Percentiles rank a stretch among this genome's conserved stretches.
These are phyloP conservation scores for Abrus pulchellus DNA, from an alignment of 306 rosid species.

Conservation along the genomic window DNA sequence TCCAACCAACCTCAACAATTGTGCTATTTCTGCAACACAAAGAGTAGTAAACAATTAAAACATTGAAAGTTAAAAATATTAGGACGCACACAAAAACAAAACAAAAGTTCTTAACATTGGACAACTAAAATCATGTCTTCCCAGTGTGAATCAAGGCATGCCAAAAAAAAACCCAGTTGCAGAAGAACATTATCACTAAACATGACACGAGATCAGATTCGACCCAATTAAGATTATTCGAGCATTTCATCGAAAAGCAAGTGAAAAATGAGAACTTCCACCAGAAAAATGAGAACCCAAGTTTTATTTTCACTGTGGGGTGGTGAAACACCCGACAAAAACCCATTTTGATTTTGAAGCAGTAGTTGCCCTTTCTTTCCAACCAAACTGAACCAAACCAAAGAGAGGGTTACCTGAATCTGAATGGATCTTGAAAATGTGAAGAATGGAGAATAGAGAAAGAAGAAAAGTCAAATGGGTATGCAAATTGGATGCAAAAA, in stretches of 20 bases:
- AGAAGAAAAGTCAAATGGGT: constrained; percentile 47
- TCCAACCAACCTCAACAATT: constrained; percentile 45
- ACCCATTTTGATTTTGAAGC: constrained; percentile 25
- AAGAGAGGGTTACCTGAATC: constrained; percentile 26
- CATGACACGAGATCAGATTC: constrained; percentile 37
- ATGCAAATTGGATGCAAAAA: constrained; percentile 40
- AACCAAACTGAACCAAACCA: not conserved
- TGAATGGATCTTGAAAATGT: constrained; percentile 50
- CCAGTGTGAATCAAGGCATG: constrained; percentile 1
- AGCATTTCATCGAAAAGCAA: constrained; percentile 41
- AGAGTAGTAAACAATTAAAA: constrained; percentile 32
- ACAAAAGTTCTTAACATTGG: not conserved
- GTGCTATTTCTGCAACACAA: constrained; percentile 45
- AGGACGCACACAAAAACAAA: not conserved
- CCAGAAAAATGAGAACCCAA: not conserved
- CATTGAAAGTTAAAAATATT: not conserved
- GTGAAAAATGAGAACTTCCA: constrained; percentile 12
- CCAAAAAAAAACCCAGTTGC: not conserved
- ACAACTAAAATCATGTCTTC: constrained; percentile 24
- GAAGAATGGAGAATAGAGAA: constrained; percentile 27
- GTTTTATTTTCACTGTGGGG: not conserved
- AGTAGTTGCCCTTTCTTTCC: constrained; percentile 30
- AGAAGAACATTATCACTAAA: constrained; percentile 8
- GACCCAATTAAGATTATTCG: constrained; percentile 30
- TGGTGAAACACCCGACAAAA: constrained; percentile 2